Conservation (phyloP, 345 rosid species). For the Eucalyptus decipiens region DNA sequence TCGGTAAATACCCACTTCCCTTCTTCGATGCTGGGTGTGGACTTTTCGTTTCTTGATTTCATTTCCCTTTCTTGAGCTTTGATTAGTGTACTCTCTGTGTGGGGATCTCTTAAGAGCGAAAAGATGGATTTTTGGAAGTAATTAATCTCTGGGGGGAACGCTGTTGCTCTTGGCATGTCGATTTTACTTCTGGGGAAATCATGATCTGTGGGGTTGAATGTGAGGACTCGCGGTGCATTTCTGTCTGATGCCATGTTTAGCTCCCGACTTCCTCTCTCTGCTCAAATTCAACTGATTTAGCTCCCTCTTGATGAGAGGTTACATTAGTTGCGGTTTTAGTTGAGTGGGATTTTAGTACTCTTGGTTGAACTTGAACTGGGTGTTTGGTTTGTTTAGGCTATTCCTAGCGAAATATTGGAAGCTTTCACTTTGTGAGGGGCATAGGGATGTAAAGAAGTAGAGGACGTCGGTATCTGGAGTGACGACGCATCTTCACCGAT, state of each 20-base stretch:
- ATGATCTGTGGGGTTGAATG: background rate
- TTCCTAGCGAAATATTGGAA: background rate
- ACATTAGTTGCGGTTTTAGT: background rate
- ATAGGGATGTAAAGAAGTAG: background rate
- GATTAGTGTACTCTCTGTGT: background rate
- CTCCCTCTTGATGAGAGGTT: background rate
- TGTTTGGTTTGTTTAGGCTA: background rate
- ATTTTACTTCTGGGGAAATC: background rate
- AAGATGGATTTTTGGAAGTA: background rate
- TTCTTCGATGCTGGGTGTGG: background rate
- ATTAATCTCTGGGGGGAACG: background rate
- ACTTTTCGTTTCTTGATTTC: background rate
- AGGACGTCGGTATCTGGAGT: background rate
- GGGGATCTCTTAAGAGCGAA: background rate
- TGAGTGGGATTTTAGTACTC: background rate
- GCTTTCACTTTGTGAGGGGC: background rate
- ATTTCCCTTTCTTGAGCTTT: background rate
- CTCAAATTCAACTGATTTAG: background rate
- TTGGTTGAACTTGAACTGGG: background rate
- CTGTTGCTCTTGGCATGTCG: background rate
- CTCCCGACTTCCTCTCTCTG: background rate
- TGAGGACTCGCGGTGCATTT: background rate
- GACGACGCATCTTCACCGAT: rapidly evolving
- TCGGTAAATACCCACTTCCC: background rate
- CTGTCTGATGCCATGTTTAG: background rate